These are phyloP conservation scores for Fusarium continuum DNA, from an alignment of 2,329 filamentous ascomycete species.

Conservation along the genomic window DNA sequence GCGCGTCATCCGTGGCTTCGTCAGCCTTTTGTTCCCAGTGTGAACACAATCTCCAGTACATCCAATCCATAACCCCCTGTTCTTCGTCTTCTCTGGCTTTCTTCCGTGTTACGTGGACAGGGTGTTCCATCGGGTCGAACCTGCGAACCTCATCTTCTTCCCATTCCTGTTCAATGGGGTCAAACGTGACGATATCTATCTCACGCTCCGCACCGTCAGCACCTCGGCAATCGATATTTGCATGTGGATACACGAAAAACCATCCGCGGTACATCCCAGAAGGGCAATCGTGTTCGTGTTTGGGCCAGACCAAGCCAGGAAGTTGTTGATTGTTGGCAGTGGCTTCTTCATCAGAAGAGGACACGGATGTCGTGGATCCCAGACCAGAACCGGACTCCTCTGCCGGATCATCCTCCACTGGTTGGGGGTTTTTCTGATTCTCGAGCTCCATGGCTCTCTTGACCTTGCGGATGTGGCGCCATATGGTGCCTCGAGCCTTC, in stretches of 20 bases:
- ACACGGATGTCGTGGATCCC: too few species aligned
- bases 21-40: too few species aligned
- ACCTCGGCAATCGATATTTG: background rate
- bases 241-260: slow-evolving; percentile 1
- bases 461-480: slow-evolving; percentile 6
- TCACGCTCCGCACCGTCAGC: background rate
- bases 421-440: background rate
- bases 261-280: background rate
- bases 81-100: too few species aligned
- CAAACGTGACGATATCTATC: background rate
- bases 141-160: background rate
- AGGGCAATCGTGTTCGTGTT: background rate
- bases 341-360: background rate
- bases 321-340: slow-evolving; percentile 1
- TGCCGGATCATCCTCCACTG: too few species aligned
- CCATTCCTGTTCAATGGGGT: slow-evolving; percentile 3
- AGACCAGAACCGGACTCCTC: too few species aligned
- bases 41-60: too few species aligned
- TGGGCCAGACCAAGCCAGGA: slow-evolving; percentile 11
- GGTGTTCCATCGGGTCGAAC: slow-evolving; percentile 2
- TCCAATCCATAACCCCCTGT: too few species aligned
- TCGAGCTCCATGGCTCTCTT: background rate
- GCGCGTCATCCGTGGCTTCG: too few species aligned
- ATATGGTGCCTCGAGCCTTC: slow-evolving; percentile 5
- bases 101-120: too few species aligned